Conservation (phyloP, 441 rosid species). For the Gossypium davidsonii region DNA sequence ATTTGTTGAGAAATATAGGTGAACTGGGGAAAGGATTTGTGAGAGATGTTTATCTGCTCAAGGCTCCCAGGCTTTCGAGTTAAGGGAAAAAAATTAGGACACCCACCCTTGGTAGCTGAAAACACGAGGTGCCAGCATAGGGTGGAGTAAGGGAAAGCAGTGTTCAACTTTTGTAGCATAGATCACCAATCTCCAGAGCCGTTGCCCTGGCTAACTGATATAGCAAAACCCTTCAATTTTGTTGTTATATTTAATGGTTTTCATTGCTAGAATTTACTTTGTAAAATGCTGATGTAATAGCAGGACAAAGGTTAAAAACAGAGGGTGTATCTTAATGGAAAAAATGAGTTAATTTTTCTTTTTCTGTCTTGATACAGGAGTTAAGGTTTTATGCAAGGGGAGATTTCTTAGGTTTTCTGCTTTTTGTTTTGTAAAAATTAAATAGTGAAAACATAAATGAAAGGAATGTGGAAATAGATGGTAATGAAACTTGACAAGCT, state of each 20-base stretch:
- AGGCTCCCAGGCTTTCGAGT: slow-evolving; percentile 34
- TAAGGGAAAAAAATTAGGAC: not conserved
- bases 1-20: slow-evolving; percentile 50
- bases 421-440: not conserved
- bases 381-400: not conserved
- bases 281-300: not conserved
- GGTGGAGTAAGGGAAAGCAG: not conserved
- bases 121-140: not conserved
- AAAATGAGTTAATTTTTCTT: not conserved
- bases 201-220: not conserved
- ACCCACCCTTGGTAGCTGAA: not conserved
- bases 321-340: not conserved
- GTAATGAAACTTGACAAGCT: too few species aligned
- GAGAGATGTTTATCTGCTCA: slow-evolving; percentile 55
- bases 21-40: slow-evolving; percentile 85
- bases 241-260: not conserved
- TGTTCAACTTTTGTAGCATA: not conserved
- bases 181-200: not conserved
- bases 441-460: not conserved
- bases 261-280: not conserved
- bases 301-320: not conserved
- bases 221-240: not conserved
- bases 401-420: not conserved
- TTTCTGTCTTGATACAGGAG: not conserved
- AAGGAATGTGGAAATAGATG: not conserved